Base-by-base conservation (phyloP, 2,329 filamentous ascomycete species). In the Hymenoscyphus fructigenus region DNA sequence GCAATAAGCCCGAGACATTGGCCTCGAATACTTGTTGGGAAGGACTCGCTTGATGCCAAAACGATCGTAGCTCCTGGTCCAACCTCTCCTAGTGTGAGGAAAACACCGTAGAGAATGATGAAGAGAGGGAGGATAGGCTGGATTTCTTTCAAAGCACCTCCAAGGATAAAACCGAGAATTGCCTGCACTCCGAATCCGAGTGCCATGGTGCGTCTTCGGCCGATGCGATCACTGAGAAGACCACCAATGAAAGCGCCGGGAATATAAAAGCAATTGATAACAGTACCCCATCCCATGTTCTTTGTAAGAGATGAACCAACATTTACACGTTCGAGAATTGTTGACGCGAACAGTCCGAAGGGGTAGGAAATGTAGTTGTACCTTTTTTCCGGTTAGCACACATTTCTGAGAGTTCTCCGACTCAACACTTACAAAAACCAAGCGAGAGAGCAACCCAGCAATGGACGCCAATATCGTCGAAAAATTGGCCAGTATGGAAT, bases 1-100 rank as follows among this genome's bases (percentile, higher is more conserved):
- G 91, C 90, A 0, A 90, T 90, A 56, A 91, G 83, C 5, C 89
- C 87, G 70, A 90, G 89, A 77, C 89, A 90, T 74, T 91, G 86
- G 2, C 93, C 93, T 50, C 93, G 86, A 17, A 97, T 89, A 23
- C 91, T 90, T 3, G 93, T 97, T 0, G 93, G 92, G 72, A 88
- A 93, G 1, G 91, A 93, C 81, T 97, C 97, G 58, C 91, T 90
- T 0, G 93, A 93, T 34, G 96, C 78, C 0, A 97, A 84, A 2
- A 93, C 93, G 70, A 97, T 96, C 76, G 96, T 97, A 80, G 97
- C 91, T 12, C 93, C 93, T 0, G 93, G 92, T 0, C 93, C 93
- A 47, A 96, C 79, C 76, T 95, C 91, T 57, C 91, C 91, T 1
- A 94, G 82, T 0, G 88, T 85, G 1, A 92, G 81, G 79, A 95